A percentile compares a stretch with the other conserved stretches of the same genome.
Evolutionary conservation across 2,329 filamentous ascomycete genomes (phyloP).

Genomic region (Elsinoe perseae): DNA sequence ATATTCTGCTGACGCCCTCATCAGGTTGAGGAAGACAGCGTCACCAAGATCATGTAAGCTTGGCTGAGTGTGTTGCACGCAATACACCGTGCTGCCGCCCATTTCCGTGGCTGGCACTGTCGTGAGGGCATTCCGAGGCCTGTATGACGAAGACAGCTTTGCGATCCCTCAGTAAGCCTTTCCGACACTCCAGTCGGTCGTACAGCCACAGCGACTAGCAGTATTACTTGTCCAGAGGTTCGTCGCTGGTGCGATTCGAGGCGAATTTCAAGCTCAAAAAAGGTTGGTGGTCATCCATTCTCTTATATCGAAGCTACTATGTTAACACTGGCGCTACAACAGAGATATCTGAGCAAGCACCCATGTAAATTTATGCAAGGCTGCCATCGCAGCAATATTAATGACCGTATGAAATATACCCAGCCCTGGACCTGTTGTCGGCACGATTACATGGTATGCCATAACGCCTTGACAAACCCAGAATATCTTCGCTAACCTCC

Average conservation of each 20-base stretch:
- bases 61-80: neutral
- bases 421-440: neutral
- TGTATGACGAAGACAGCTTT: too few relatives aligned
- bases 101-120: neutral
- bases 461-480: neutral
- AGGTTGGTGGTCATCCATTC: neutral
- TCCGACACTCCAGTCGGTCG: too few relatives aligned
- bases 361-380: neutral
- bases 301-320: neutral
- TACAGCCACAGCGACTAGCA: too few relatives aligned
- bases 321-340: neutral
- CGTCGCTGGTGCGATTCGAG: too few relatives aligned
- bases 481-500: neutral
- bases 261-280: neutral
- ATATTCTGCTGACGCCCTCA: constrained; percentile 4
- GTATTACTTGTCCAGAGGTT: too few relatives aligned
- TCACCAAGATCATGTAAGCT: constrained; percentile 52
- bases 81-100: neutral
- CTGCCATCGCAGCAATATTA: constrained; percentile 2
- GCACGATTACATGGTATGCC: neutral
- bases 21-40: constrained; percentile 35
- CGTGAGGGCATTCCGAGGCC: too few relatives aligned
- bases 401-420: neutral
- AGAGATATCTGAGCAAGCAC: neutral
- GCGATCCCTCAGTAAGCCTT: too few relatives aligned